Conservation (phyloP, 164 flowering plant species). For the Sextonia rubra region DNA sequence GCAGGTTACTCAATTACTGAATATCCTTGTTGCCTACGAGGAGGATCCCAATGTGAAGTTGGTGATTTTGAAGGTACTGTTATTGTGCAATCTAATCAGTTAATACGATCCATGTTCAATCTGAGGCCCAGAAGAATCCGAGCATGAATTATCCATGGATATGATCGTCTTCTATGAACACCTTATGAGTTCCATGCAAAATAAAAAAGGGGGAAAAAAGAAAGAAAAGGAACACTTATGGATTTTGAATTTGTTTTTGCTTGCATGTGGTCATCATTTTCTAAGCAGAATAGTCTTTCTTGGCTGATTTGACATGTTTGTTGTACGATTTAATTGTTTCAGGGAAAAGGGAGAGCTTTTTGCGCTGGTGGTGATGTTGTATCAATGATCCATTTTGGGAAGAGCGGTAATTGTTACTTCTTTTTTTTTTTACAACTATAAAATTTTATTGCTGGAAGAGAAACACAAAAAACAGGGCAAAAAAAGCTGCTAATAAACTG, state of each 20-base stretch:
- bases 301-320: not conserved
- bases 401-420: slow-evolving; percentile 32
- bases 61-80: slow-evolving; percentile 66
- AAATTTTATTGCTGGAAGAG: too few relatives aligned
- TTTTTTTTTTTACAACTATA: not conserved
- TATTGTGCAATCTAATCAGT: not conserved
- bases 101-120: not conserved
- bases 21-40: slow-evolving; percentile 59
- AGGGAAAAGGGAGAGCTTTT: slow-evolving; percentile 69
- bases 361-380: slow-evolving; percentile 24
- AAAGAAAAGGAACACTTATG: not conserved
- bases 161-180: not conserved
- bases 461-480: too few relatives aligned
- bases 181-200: not conserved
- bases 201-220: not conserved
- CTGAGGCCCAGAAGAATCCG: not conserved
- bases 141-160: not conserved
- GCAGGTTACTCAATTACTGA: slow-evolving; percentile 57
- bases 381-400: slow-evolving; percentile 8
- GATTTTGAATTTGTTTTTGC: not conserved
- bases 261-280: not conserved
- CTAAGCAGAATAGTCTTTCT: not conserved
- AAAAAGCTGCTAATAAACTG: too few relatives aligned
- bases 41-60: slow-evolving; percentile 60
- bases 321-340: not conserved